Evolutionary conservation across 1,284 basidiomycete species (phyloP).

Genomic region (Pascua sp.): DNA sequence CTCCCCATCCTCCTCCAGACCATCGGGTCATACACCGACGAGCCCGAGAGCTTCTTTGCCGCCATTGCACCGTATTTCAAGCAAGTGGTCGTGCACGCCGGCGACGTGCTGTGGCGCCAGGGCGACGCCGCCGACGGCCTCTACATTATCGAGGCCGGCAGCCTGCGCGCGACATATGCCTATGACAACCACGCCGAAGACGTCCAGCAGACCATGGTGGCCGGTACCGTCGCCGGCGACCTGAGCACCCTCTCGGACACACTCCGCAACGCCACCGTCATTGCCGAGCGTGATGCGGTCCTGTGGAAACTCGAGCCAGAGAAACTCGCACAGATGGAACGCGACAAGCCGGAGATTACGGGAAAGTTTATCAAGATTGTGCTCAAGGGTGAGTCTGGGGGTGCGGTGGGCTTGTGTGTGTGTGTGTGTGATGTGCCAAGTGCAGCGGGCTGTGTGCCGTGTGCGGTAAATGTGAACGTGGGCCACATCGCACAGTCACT

Average conservation of each 20-base stretch:
- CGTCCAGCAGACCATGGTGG: slow-evolving; percentile 85
- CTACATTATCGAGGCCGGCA: slow-evolving; percentile 80
- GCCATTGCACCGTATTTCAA: slow-evolving; percentile 65
- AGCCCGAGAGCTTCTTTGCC: slow-evolving; percentile 47
- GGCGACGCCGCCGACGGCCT: slow-evolving; percentile 73
- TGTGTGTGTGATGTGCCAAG: no score
- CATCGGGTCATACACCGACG: slow-evolving; percentile 62
- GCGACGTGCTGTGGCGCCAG: slow-evolving; percentile 69
- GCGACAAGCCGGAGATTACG: slow-evolving; percentile 63
- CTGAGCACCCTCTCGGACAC: slow-evolving; percentile 72
- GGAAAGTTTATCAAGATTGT: slow-evolving; percentile 67
- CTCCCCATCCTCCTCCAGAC: slow-evolving; percentile 62
- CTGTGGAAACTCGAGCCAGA: slow-evolving; percentile 72
- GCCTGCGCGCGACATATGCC: slow-evolving; percentile 72
- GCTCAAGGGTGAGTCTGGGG: slow-evolving; percentile 64
- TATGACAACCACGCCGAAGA: slow-evolving; percentile 65
- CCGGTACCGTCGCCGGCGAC: slow-evolving; percentile 86
- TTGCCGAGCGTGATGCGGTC: slow-evolving; percentile 70
- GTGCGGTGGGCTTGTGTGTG: background rate
- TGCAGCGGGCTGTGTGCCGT: no score
- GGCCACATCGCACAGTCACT: no score
- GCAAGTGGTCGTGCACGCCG: slow-evolving; percentile 59
- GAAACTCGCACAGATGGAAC: slow-evolving; percentile 60
- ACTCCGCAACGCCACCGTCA: slow-evolving; percentile 76
- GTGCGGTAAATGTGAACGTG: no score